Evolutionary conservation across 805 yeast species (phyloP), one percentile per base, ranked within the genome.

Genomic region (Pichia heedii): DNA sequence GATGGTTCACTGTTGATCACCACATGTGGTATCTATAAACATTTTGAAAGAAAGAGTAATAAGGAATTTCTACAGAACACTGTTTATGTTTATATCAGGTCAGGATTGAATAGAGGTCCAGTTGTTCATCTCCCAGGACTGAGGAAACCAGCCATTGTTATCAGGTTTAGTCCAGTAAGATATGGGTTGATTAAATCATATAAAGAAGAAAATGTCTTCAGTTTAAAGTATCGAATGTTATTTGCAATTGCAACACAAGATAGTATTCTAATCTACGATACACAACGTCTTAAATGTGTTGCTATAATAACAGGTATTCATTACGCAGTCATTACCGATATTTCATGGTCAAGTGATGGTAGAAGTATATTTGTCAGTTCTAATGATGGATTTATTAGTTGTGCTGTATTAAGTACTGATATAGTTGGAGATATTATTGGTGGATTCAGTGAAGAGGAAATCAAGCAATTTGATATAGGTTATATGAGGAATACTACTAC

Each of bases 191-290:
- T 52, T 9, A 22, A n/a, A 6, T 8, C 11, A 2, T 16, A 29
- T 29, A 12, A 12, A 8, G 27, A 18, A 12, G 22, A 18, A 12
- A 40, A 48, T 20, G 71, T 71, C 13, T 72, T 86, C 47, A 62
- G 67, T 5, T 61, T 89, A 37, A 83, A 86, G 1, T 88, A 93
- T 56, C 75, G 87, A 49, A 74, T 93, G 77, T 65, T 90, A 1
- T 89, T 84, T 65, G 97, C 97, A 0, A 83, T 93, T 18, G 97
- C 96, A 0, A 89, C 97, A 0, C 88, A 85, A 45, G 96, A 86
- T 57, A 74, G 89, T 13, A 82, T 93, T 12, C 55, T 82, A 9
- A 65, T 93, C 2, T 93, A 85, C 62, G 95, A 87, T 51, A 90
- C 97, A 0, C 84, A 80, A 49, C 69, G 71, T 27, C 54, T 69